phyloP scores from a whole-genome alignment of 257 asterid genomes.

The Paulownia fortunei region DNA sequence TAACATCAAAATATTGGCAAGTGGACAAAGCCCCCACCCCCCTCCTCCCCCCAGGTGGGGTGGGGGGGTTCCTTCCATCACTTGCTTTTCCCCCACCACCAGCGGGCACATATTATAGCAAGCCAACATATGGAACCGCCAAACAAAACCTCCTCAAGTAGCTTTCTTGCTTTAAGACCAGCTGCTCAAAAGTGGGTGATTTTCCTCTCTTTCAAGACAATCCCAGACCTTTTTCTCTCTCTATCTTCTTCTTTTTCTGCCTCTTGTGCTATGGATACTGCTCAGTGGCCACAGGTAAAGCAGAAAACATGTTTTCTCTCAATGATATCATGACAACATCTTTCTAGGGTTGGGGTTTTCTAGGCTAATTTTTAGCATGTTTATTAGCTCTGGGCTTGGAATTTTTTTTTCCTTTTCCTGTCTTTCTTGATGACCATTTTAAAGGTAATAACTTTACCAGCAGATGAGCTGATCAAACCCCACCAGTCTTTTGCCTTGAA shows the following conservation, averaged over 20 bases:
- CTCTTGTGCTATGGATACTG: constrained; percentile 62
- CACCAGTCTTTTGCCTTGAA: constrained; percentile 40
- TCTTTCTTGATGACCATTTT: constrained; percentile 23
- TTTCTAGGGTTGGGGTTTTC: constrained; percentile 48
- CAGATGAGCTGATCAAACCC: constrained; percentile 38
- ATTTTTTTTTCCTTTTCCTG: background rate
- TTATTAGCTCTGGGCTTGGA: background rate
- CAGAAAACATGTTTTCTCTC: constrained; percentile 24
- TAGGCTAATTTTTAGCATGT: constrained; percentile 20
- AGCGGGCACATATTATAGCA: constrained; percentile 35
- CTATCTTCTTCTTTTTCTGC: constrained; percentile 30
- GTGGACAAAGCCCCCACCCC: constrained; percentile 28
- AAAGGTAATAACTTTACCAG: constrained; percentile 36
- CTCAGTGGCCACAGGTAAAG: constrained; percentile 90
- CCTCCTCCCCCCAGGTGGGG: background rate
- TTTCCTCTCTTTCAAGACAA: constrained; percentile 45
- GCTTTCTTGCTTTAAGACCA: constrained; percentile 63
- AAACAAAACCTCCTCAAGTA: constrained; percentile 52
- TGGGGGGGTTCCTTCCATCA: constrained; percentile 4
- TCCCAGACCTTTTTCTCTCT: constrained; percentile 41
- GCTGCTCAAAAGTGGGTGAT: constrained; percentile 46
- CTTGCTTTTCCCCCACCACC: constrained; percentile 37
- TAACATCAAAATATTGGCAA: constrained; percentile 6
- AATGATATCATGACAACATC: constrained; percentile 44
- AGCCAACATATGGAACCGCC: constrained; percentile 64